Evolutionary conservation across 2,329 filamentous ascomycete genomes (phyloP).

Genomic region (Fonsecaea nubica): DNA sequence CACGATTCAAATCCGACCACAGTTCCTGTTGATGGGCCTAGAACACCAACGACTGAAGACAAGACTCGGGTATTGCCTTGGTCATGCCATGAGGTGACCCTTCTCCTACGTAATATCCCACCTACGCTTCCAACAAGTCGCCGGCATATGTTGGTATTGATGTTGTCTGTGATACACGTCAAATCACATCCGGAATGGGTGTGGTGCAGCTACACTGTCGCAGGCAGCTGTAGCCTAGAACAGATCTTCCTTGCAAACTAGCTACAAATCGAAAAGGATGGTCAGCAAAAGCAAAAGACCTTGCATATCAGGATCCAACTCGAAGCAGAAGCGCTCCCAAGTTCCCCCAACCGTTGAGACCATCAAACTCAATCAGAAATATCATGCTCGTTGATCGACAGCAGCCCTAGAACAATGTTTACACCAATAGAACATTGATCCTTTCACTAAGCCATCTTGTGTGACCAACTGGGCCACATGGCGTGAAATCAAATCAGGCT

Average conservation of each 20-base stretch:
- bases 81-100: not conserved
- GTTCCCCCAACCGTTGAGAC: not conserved
- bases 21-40: not conserved
- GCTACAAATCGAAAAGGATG: not conserved
- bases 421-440: not conserved
- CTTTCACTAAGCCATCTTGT: not conserved
- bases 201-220: not conserved
- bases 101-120: conserved; percentile 4
- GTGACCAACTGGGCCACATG: not conserved
- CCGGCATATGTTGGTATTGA: not conserved
- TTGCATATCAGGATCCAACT: conserved; percentile 11
- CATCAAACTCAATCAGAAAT: conserved; percentile 18
- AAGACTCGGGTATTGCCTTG: not conserved
- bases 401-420: not conserved
- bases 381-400: not conserved
- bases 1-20: not conserved
- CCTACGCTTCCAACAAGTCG: not conserved
- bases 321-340: not conserved
- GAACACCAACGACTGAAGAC: not conserved
- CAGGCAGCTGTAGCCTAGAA: not conserved
- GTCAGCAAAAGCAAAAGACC: conserved; percentile 13
- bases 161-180: not conserved
- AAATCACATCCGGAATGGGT: conserved; percentile 1
- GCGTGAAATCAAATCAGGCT: not conserved
- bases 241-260: not conserved